These are phyloP conservation scores for Paracoccidioides brasiliensis DNA, from an alignment of 2,329 filamentous ascomycete species.

Conservation along the genomic window DNA sequence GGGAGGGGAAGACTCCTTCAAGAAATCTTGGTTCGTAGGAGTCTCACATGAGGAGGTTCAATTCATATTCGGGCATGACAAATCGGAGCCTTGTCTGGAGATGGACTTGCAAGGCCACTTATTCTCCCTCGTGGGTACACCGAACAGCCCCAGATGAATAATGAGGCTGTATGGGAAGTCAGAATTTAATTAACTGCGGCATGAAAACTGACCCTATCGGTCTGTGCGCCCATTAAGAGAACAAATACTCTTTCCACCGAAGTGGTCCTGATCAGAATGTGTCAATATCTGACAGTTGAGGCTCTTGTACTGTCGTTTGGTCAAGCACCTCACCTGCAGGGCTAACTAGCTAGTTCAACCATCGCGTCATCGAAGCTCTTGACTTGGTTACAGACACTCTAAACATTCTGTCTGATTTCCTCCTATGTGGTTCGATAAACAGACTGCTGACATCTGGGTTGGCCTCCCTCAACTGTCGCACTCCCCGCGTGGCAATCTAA, in stretches of 20 bases:
- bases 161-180: background rate
- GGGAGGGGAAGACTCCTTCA: background rate
- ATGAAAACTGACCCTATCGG: background rate
- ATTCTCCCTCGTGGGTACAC: background rate
- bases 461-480: background rate
- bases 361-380: background rate
- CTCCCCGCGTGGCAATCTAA: background rate
- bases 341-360: background rate
- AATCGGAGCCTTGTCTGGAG: background rate
- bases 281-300: background rate
- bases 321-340: background rate
- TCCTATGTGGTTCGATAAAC: background rate
- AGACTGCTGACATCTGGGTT: background rate
- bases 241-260: background rate
- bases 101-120: background rate
- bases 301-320: background rate
- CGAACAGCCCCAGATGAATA: background rate
- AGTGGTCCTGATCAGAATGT: background rate
- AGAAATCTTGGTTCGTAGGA: background rate
- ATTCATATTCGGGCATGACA: background rate
- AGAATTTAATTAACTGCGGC: background rate
- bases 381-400: background rate
- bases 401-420: background rate
- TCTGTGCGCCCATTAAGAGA: background rate
- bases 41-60: background rate